Percentiles rank a stretch among this genome's conserved stretches.
These are phyloP conservation scores for Gossypium thurberi DNA, from an alignment of 345 rosid species.

Conservation along the genomic window DNA sequence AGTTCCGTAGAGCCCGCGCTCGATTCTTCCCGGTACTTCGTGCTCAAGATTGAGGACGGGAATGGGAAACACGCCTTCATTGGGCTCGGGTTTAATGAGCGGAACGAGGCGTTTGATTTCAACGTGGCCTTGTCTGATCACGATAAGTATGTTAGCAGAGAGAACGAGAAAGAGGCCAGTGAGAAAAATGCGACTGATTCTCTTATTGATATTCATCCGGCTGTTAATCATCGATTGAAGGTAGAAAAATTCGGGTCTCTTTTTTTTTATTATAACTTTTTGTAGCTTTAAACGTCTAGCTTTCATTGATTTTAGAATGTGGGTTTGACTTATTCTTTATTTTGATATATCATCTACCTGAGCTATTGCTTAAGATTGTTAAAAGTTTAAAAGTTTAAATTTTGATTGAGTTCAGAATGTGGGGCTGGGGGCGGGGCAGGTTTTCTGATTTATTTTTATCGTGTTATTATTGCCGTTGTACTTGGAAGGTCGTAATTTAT, in stretches of 20 bases:
- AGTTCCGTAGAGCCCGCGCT: constrained; percentile 84
- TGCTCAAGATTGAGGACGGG: constrained; percentile 92
- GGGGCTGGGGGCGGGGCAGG: background rate
- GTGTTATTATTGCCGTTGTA: background rate
- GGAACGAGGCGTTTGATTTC: constrained; percentile 98
- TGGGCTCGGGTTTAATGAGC: constrained; percentile 72
- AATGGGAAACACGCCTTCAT: constrained; percentile 89
- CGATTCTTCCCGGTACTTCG: constrained; percentile 93
- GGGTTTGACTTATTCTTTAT: background rate
- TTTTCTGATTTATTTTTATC: background rate
- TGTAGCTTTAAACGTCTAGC: background rate
- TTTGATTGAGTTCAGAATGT: background rate
- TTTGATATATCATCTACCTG: background rate
- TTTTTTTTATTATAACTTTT: background rate
- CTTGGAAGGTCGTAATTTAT: background rate
- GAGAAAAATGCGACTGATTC: constrained; percentile 30
- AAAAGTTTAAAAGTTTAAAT: background rate
- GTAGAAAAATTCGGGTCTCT: constrained; percentile 24
- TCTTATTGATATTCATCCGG: constrained; percentile 93
- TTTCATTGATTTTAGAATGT: background rate
- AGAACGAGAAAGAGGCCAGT: constrained; percentile 64
- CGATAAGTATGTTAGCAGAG: constrained; percentile 80
- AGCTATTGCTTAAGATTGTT: background rate
- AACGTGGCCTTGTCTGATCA: constrained; percentile 97
- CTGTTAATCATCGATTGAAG: constrained; percentile 91